These are phyloP conservation scores for Ophiostoma tasmaniense DNA, from an alignment of 2,329 filamentous ascomycete genomes.

Conservation along the genomic window DNA sequence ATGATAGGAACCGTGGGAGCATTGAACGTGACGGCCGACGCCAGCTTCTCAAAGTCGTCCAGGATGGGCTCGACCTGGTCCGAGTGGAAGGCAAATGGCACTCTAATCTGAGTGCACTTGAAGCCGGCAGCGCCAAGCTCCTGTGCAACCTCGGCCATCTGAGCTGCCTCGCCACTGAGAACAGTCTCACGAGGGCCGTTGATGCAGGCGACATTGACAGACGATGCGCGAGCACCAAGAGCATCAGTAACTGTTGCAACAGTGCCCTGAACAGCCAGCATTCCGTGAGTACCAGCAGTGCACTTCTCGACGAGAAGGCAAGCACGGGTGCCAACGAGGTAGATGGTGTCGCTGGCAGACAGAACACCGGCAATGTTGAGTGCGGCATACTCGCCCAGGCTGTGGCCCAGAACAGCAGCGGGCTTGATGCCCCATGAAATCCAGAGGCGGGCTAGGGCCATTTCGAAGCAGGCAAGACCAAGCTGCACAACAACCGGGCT, in stretches of 20 bases:
- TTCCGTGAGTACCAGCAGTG: slow-evolving; percentile 55
- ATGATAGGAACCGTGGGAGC: slow-evolving; percentile 46
- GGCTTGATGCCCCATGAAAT: slow-evolving; percentile 47
- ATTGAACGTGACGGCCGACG: slow-evolving; percentile 29
- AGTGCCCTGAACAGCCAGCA: slow-evolving; percentile 41
- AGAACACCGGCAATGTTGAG: slow-evolving; percentile 63
- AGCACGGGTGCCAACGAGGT: slow-evolving; percentile 61
- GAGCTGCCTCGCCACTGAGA: slow-evolving; percentile 40
- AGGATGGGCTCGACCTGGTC: slow-evolving; percentile 47
- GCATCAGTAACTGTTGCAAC: slow-evolving; percentile 46
- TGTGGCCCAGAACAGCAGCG: slow-evolving; percentile 50
- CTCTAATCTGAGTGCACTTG: slow-evolving; percentile 40
- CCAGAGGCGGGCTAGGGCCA: slow-evolving; percentile 50
- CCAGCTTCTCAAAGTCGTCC: slow-evolving; percentile 45
- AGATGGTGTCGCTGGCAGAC: slow-evolving; percentile 62
- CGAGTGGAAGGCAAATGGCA: slow-evolving; percentile 48
- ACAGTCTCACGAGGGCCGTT: slow-evolving; percentile 71
- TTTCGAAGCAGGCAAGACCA: slow-evolving; percentile 46
- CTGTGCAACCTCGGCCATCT: slow-evolving; percentile 38
- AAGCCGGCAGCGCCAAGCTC: slow-evolving; percentile 27
- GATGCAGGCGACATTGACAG: slow-evolving; percentile 56
- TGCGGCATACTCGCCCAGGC: slow-evolving; percentile 66
- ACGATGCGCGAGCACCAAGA: slow-evolving; percentile 33
- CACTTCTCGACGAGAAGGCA: slow-evolving; percentile 57
- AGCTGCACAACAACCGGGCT: slow-evolving; percentile 47